Conservation (phyloP, 139 green algal genomes). For the Picochlorum sp. region DNA sequence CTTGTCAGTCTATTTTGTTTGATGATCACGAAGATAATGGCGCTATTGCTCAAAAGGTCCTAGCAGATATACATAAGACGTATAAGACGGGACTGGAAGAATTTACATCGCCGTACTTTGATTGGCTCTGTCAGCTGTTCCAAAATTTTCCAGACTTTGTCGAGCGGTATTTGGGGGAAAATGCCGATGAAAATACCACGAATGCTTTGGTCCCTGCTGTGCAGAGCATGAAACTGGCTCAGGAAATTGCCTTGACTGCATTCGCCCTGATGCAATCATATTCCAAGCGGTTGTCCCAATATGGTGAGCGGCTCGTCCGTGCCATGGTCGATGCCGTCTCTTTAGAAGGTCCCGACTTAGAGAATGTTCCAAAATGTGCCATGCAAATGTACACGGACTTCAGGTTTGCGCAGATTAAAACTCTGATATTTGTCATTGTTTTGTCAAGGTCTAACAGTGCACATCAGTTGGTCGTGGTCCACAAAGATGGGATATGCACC, state of each 20-base stretch:
- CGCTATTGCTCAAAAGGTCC: constrained; percentile 59
- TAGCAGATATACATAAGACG: constrained; percentile 86
- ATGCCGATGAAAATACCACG: not conserved
- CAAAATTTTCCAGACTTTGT: not conserved
- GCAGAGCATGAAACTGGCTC: not conserved
- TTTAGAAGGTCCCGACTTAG: not conserved
- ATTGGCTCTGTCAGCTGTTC: constrained; percentile 51
- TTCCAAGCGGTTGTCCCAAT: constrained; percentile 15
- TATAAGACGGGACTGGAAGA: constrained; percentile 47
- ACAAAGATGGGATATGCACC: constrained; percentile 21
- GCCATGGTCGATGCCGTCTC: constrained; percentile 16
- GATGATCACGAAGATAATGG: constrained; percentile 88
- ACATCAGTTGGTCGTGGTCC: constrained; percentile 10
- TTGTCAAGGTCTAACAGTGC: constrained; percentile 20
- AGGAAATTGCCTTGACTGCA: constrained; percentile 22
- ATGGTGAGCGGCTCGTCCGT: constrained; percentile 7
- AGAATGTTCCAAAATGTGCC: not conserved
- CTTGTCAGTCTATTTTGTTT: constrained; percentile 53
- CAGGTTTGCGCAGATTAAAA: constrained; percentile 53
- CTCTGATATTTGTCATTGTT: constrained; percentile 45
- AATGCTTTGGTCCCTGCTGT: not conserved
- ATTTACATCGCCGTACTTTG: constrained; percentile 62
- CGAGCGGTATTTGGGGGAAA: not conserved
- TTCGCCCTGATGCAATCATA: constrained; percentile 28
- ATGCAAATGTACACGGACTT: constrained; percentile 49